phyloP scores from a whole-genome alignment of 129 eudicot species.

The Kitagawia praeruptora region DNA sequence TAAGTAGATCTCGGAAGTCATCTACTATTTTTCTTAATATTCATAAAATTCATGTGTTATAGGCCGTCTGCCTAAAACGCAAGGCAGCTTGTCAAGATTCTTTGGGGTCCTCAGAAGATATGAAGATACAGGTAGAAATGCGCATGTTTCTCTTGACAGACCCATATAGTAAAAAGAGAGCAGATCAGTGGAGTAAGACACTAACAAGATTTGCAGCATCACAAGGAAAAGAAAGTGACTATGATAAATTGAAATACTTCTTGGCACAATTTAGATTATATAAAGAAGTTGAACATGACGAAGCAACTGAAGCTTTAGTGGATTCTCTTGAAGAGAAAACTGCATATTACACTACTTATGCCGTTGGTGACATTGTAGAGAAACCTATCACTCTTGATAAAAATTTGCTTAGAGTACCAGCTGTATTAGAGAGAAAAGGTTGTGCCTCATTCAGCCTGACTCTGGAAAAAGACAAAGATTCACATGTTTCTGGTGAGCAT shows the following conservation, averaged over 20 bases:
- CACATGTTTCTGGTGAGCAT: conserved; percentile 22
- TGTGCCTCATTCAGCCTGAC: conserved; percentile 54
- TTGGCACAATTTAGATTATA: too few relatives aligned
- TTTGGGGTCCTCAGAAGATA: neutral
- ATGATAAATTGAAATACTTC: too few relatives aligned
- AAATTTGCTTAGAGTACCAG: conserved; percentile 72
- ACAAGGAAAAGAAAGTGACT: neutral
- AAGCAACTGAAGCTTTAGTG: conserved; percentile 20
- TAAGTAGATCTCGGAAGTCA: neutral
- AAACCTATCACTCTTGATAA: conserved; percentile 26
- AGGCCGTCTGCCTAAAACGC: conserved; percentile 83
- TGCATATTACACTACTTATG: conserved; percentile 46
- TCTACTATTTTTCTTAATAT: neutral
- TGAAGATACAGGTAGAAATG: neutral
- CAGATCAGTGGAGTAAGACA: neutral
- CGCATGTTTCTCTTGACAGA: neutral
- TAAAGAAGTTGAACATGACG: too few relatives aligned
- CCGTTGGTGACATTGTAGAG: conserved; percentile 39
- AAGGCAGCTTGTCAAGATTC: conserved; percentile 25
- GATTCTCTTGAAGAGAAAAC: conserved; percentile 3
- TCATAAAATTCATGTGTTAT: conserved; percentile 1
- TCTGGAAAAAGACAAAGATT: conserved; percentile 39
- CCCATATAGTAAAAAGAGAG: neutral
- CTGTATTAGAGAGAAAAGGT: conserved; percentile 50
- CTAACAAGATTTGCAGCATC: neutral